Evolutionary conservation across 441 rosid genomes (phyloP).

Genomic region (Metrosideros polymorpha): DNA sequence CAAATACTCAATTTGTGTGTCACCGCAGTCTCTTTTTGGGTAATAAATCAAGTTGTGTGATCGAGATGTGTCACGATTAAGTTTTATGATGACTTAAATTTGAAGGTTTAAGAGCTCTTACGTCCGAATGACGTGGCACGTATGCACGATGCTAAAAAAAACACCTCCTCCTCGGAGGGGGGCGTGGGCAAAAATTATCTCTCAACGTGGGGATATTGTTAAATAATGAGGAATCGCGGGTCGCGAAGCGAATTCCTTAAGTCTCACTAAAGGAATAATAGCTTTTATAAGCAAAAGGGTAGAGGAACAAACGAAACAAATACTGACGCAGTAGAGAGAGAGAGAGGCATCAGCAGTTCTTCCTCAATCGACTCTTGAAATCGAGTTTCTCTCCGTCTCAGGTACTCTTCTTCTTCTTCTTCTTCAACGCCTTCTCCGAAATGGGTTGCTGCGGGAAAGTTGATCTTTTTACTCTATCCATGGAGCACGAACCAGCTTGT

Average conservation of each 20-base stretch:
- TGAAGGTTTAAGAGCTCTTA: neutral
- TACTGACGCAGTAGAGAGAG: neutral
- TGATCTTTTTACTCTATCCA: neutral
- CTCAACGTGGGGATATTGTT: neutral
- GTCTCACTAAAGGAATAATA: neutral
- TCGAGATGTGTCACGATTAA: neutral
- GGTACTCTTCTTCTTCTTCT: neutral
- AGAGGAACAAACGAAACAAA: neutral
- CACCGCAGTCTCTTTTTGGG: neutral
- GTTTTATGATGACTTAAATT: neutral
- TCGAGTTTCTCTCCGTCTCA: neutral
- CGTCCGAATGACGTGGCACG: neutral
- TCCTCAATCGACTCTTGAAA: neutral
- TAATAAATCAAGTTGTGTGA: neutral
- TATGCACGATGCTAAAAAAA: neutral
- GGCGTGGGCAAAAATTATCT: neutral
- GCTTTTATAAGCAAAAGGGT: neutral
- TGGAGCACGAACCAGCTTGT: neutral
- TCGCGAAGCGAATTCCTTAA: neutral
- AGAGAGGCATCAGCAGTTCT: neutral
- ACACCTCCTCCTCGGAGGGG: neutral
- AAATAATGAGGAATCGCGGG: neutral
- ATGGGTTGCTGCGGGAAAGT: neutral
- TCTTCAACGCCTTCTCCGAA: neutral
- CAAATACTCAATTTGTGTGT: neutral